Evolutionary conservation across 345 rosid species (phyloP).

Genomic region (Excoecaria cochinchinensis): DNA sequence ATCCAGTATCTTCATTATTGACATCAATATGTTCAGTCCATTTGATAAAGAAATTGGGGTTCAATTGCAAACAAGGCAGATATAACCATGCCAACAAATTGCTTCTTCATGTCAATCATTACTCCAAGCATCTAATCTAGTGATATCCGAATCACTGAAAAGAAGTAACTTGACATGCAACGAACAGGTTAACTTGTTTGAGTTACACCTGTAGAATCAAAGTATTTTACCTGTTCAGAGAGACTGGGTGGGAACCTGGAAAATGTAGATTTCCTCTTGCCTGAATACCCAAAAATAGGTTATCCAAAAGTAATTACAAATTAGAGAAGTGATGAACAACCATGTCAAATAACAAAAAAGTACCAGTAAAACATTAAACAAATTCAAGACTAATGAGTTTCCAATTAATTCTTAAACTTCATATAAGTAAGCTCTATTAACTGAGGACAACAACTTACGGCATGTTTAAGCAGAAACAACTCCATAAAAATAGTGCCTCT

Average conservation of each 20-base stretch:
- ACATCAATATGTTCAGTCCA: background rate
- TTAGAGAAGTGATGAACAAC: background rate
- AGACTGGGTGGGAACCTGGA: constrained; percentile 49
- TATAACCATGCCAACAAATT: background rate
- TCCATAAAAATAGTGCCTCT: background rate
- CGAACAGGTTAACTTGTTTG: background rate
- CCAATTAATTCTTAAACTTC: background rate
- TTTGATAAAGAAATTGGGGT: background rate
- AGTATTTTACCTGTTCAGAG: constrained; percentile 35
- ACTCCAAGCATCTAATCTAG: background rate
- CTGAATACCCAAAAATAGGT: constrained; percentile 18
- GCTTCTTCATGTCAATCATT: background rate
- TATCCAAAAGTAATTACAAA: background rate
- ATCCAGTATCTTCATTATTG: background rate
- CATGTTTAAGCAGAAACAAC: background rate
- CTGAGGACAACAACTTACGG: background rate
- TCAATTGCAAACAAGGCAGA: background rate
- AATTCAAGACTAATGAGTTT: background rate
- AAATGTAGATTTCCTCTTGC: constrained; percentile 35
- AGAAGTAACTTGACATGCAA: background rate
- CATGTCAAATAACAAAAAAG: constrained; percentile 7
- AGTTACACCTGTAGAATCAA: constrained; percentile 3
- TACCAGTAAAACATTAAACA: background rate
- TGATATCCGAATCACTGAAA: background rate
- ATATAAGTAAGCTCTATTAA: background rate